Percentiles rank a stretch among this genome's conserved stretches.
phyloP scores from a whole-genome alignment of 2,329 filamentous ascomycete species.

The Pseudogymnoascus sp. region DNA sequence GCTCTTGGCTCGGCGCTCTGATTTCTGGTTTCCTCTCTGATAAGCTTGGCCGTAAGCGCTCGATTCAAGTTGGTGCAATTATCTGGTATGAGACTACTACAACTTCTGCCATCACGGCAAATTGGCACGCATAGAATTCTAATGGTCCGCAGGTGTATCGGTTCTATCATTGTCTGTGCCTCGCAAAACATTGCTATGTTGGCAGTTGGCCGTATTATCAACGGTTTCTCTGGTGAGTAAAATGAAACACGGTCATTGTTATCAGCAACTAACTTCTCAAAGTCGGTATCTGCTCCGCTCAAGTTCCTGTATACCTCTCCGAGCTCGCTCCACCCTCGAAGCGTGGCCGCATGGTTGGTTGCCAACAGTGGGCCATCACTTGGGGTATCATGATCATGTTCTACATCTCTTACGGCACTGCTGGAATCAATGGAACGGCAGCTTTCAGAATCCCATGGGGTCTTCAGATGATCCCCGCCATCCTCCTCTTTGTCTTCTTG shows the following conservation, averaged over 20 bases:
- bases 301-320: conserved; percentile 62
- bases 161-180: conserved; percentile 52
- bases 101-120: background rate
- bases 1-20: conserved; percentile 60
- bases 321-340: conserved; percentile 53
- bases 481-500: conserved; percentile 51
- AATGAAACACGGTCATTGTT: background rate
- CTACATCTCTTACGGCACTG: conserved; percentile 59
- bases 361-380: conserved; percentile 68
- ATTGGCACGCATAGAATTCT: conserved; percentile 18
- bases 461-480: conserved; percentile 53
- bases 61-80: conserved; percentile 41
- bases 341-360: conserved; percentile 60
- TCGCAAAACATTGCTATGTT: conserved; percentile 50
- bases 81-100: conserved; percentile 32
- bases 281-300: conserved; percentile 60
- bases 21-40: conserved; percentile 54
- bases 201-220: conserved; percentile 51
- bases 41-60: conserved; percentile 41
- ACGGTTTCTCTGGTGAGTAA: conserved; percentile 43
- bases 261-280: background rate
- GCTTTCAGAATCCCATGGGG: conserved; percentile 61
- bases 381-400: conserved; percentile 67
- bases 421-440: conserved; percentile 48
- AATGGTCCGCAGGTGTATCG: conserved; percentile 43